These are phyloP conservation scores for Skeletonema menzelii DNA, from an alignment of 108 stramenopile genomes.

Conservation along the genomic window DNA sequence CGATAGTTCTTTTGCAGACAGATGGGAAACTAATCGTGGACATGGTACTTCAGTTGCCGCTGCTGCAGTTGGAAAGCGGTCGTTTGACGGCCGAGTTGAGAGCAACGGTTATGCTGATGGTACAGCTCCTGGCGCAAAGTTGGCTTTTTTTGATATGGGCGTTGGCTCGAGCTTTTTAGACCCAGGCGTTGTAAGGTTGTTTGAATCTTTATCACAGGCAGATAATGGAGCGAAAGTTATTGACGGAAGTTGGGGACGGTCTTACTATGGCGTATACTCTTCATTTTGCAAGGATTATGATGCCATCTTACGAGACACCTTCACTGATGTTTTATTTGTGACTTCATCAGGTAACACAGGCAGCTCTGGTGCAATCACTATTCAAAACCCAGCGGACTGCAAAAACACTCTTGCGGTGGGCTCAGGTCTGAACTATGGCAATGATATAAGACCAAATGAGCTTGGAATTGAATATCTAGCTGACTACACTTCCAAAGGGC, in stretches of 20 bases:
- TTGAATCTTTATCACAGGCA: constrained; percentile 22
- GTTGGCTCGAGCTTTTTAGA: constrained; percentile 26
- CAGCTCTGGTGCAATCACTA: constrained; percentile 38
- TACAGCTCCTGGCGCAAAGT: constrained; percentile 39
- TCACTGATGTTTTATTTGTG: constrained; percentile 64
- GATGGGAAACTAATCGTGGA: constrained; percentile 31
- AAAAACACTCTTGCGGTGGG: constrained; percentile 76
- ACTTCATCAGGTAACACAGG: constrained; percentile 80
- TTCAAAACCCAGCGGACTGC: constrained; percentile 61
- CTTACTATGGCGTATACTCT: constrained; percentile 34
- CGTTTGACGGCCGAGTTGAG: constrained; percentile 33
- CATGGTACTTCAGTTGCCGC: constrained; percentile 57
- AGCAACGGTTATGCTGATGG: constrained; percentile 46
- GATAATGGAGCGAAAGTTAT: constrained; percentile 28
- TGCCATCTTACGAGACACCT: constrained; percentile 25
- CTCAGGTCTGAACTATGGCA: constrained; percentile 42
- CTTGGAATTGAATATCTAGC: constrained; percentile 62
- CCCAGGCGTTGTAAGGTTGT: constrained; percentile 34
- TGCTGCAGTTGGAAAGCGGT: constrained; percentile 46
- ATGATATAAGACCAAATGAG: constrained; percentile 30
- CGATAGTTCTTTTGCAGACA: constrained; percentile 33
- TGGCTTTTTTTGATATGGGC: constrained; percentile 62
- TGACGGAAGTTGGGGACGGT: constrained; percentile 43
- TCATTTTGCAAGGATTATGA: constrained; percentile 37
- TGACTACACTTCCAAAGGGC: constrained; percentile 65